Evolutionary conservation across 768 basidiomycete genomes (phyloP), one percentile per base, ranked within the genome.

Genomic region (Naganishia randhawae): DNA sequence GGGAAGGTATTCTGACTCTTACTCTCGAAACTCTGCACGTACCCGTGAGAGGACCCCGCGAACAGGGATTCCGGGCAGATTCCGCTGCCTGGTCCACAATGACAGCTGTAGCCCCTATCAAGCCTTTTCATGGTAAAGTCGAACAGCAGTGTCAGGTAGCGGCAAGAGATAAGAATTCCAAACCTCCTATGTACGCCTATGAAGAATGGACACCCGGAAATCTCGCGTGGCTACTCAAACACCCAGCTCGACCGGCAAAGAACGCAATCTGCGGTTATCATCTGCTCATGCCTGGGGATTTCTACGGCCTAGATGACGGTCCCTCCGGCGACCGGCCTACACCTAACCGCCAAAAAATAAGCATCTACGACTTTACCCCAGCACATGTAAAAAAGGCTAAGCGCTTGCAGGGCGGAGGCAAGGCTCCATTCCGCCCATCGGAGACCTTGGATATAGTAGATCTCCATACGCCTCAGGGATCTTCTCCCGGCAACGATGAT

Each of bases 1-100:
- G 57, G 3, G 57, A 61, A 41, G 57, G 57, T 3, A 61, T 61
- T 11, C 11, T 61, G n/a, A 41, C 57, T n/a, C 39, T 61, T 39
- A 61, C 57, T 2, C 37, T 61, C 11, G 57, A 61, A 29, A 42
- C 57, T 29, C n/a, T 61, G 19, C 29, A 61, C n/a, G 37, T 61
- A 27, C 57, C 57, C 37, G 37, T 41, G 11, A 39, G 11, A 41
- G 57, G 37, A 25, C 57, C 35, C 10, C n/a, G 37, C 5, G 37
- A 39, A 14, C 37, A 39, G 27, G 35, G n/a, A 29, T 29, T 39
- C 10, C 57, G 22, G 19, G 22, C 37, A 41, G 27, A 61, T 7
- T 27, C 22, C 27, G 13, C n/a, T 17, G 35, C 37, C n/a, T 61
- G 57, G 57, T 39, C 57, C 2, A 61, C 37, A 1, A 61, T 39